These are phyloP conservation scores for Ulmus americana DNA, from an alignment of 331 rosid genomes.

Conservation along the genomic window DNA sequence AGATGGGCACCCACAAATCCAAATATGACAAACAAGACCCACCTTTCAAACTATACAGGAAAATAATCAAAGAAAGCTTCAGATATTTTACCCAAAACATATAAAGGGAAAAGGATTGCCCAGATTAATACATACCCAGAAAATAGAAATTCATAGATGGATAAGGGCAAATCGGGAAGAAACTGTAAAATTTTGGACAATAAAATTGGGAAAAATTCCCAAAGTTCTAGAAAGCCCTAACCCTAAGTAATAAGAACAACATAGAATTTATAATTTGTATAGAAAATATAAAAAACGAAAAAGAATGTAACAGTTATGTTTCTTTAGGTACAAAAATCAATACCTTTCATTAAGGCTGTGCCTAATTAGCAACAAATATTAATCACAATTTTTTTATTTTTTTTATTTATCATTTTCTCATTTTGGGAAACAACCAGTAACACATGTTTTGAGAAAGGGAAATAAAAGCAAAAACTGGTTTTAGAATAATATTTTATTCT, in stretches of 20 bases:
- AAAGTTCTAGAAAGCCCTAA: slow-evolving; percentile 24
- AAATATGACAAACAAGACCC: slow-evolving; percentile 32
- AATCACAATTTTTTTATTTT: slow-evolving; percentile 2
- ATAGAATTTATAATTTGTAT: not conserved
- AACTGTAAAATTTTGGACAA: slow-evolving; percentile 6
- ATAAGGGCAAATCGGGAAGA: slow-evolving; percentile 43
- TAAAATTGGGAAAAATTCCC: slow-evolving; percentile 14
- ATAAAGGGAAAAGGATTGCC: not conserved
- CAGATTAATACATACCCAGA: slow-evolving; percentile 1
- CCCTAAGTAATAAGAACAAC: slow-evolving; percentile 3
- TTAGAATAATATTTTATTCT: not conserved
- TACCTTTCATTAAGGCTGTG: slow-evolving; percentile 12
- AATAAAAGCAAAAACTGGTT: not conserved
- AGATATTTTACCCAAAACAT: slow-evolving; percentile 12
- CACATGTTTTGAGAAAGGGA: not conserved
- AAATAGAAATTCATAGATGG: slow-evolving; percentile 17
- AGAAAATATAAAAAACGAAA: not conserved
- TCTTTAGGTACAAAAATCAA: slow-evolving; percentile 10
- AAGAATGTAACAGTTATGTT: not conserved
- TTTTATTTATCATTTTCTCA: not conserved
- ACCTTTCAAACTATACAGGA: slow-evolving; percentile 18
- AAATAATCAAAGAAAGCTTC: slow-evolving; percentile 21
- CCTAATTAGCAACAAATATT: slow-evolving; percentile 1
- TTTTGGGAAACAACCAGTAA: not conserved
- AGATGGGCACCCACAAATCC: slow-evolving; percentile 24